A percentile compares a stretch with the other conserved stretches of the same genome.
These are phyloP conservation scores for Cryphonectria parasitica DNA, from an alignment of 2,329 filamentous ascomycete species.

Conservation along the genomic window DNA sequence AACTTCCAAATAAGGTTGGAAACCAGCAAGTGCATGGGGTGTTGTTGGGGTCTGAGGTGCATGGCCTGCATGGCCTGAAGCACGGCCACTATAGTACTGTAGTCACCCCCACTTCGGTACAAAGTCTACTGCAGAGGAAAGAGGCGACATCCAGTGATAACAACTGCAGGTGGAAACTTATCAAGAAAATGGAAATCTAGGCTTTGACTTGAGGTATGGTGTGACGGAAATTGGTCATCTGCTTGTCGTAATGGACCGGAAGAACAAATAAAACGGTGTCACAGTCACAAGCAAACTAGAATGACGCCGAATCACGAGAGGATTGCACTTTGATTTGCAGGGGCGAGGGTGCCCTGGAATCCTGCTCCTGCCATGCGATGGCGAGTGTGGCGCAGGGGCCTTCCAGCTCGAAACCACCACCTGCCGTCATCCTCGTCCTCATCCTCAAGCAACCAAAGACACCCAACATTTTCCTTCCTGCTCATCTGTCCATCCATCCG, in stretches of 20 bases:
- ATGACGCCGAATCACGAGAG: conserved; percentile 2
- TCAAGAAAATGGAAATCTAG: neutral
- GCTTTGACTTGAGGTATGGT: neutral
- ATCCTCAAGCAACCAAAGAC: neutral
- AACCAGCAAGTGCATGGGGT: no score
- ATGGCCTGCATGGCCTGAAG: neutral
- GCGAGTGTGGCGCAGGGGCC: conserved; percentile 7
- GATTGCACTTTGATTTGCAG: neutral
- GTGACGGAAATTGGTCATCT: neutral
- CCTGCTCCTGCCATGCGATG: neutral
- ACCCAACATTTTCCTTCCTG: neutral
- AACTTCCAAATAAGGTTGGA: no score
- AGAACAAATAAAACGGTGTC: neutral
- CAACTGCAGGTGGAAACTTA: neutral
- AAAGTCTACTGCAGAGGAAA: neutral
- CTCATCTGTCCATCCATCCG: no score
- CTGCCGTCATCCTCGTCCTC: conserved; percentile 3
- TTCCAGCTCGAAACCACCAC: neutral
- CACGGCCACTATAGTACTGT: neutral
- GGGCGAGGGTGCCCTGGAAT: neutral
- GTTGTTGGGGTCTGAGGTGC: no score
- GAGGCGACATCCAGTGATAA: neutral
- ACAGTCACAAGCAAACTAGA: neutral
- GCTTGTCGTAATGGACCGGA: neutral
- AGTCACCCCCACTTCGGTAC: neutral